These are phyloP conservation scores for Teratosphaeria nubilosa DNA, from an alignment of 2,329 filamentous ascomycete species.

Conservation along the genomic window DNA sequence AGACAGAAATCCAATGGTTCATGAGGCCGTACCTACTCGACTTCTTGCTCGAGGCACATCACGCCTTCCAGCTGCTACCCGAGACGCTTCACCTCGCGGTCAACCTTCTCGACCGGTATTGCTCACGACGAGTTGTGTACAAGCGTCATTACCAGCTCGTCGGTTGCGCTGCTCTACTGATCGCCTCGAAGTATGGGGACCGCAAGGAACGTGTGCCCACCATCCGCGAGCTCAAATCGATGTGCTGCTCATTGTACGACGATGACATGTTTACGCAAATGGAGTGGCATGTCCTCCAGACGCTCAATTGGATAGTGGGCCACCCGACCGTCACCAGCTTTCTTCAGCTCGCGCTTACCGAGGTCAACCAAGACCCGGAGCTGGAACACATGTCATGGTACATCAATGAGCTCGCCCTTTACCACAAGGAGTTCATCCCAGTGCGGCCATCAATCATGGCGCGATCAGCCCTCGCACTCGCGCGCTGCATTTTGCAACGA, in stretches of 20 bases:
- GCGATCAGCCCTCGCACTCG: constrained; percentile 72
- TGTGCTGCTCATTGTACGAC: constrained; percentile 98
- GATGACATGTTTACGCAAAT: constrained; percentile 99
- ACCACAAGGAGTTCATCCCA: constrained; percentile 94
- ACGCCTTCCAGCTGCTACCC: constrained; percentile 84
- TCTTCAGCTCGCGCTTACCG: constrained; percentile 73
- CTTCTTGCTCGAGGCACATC: constrained; percentile 94
- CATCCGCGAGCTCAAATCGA: constrained; percentile 92
- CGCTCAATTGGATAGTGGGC: constrained; percentile 88
- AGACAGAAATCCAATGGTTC: constrained; percentile 99
- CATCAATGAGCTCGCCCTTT: constrained; percentile 87
- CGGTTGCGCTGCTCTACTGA: constrained; percentile 87
- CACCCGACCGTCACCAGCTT: constrained; percentile 95
- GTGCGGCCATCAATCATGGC: constrained; percentile 86
- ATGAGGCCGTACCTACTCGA: constrained; percentile 98
- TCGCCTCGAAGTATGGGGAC: constrained; percentile 96
- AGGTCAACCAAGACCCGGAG: constrained; percentile 66
- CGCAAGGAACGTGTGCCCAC: constrained; percentile 98
- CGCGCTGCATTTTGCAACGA: constrained; percentile 74
- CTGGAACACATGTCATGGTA: constrained; percentile 92
- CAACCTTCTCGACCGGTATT: constrained; percentile 95
- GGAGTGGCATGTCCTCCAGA: constrained; percentile 99
- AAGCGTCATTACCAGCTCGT: constrained; percentile 98
- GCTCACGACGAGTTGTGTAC: constrained; percentile 93
- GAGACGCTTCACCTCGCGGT: constrained; percentile 93